phyloP scores from a whole-genome alignment of 805 yeast genomes.

The Grigorovia humatica region DNA sequence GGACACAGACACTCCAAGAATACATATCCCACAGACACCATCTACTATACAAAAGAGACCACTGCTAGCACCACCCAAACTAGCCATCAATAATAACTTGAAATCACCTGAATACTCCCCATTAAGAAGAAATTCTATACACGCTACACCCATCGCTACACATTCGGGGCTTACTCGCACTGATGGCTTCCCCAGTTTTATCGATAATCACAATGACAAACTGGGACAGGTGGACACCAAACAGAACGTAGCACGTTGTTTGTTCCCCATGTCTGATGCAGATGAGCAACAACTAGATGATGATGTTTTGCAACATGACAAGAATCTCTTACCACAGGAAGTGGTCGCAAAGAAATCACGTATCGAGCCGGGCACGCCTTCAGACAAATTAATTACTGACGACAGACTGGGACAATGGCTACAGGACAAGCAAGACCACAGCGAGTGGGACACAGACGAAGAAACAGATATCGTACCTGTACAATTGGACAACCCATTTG shows the following conservation, averaged over 20 bases:
- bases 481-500: constrained; percentile 14
- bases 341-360: constrained; percentile 4
- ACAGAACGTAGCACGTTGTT: constrained; percentile 16
- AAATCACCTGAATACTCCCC: constrained; percentile 28
- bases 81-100: constrained; percentile 12
- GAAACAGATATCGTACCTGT: constrained; percentile 6
- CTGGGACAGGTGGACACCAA: neutral
- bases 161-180: neutral
- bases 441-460: constrained; percentile 13
- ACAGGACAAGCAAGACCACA: neutral
- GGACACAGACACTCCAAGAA: constrained; percentile 1
- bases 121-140: constrained; percentile 9
- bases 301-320: constrained; percentile 2
- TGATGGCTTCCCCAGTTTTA: neutral
- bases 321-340: constrained; percentile 1
- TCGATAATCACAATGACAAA: neutral
- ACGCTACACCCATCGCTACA: neutral
- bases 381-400: constrained; percentile 27
- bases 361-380: constrained; percentile 28
- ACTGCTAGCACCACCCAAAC: constrained; percentile 11
- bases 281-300: neutral
- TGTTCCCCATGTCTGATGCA: constrained; percentile 14
- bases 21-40: constrained; percentile 18
- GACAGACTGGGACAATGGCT: constrained; percentile 26
- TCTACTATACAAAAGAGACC: constrained; percentile 15